Evolutionary conservation across 768 basidiomycete species (phyloP), one percentile per base, ranked within the genome.

Genomic region (Mycena vulgaris): DNA sequence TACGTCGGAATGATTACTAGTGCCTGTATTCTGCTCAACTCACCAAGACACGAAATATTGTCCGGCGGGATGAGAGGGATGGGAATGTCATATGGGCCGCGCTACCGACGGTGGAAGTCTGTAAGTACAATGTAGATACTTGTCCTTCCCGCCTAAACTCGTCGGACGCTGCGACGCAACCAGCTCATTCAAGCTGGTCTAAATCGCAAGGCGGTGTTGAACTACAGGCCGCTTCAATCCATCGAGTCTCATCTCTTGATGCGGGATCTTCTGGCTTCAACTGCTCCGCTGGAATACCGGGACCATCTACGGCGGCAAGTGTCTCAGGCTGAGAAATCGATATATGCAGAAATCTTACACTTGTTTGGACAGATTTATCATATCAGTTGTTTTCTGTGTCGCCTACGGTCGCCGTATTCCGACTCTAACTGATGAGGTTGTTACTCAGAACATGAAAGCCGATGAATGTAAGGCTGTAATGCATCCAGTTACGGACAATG

Each of bases 41-140:
- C 17, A 33, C 53, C 9, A 55, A 80, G 78, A 16, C 74, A 77
- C 4, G 80, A 81, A 55, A 78, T 82, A 23, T 69, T 81, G 35
- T 78, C 80, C 14, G 77, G 76, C 4, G 78, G 78, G 2, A 78
- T 81, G 80, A 67, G 80, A 57, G 81, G 80, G 0, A 72, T 80
- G 19, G 76, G 73, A 13, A 80, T 81, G 79, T 78, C 79, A 0
- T 79, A 80, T 58, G 79, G 79, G 16, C 73, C 74, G 55, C 66
- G 75, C 25, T 82, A 80, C 77, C 75, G 80, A 21, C 78, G 76
- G 30, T 82, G 80, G 80, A 74, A 78, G 75, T 75, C 78, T 37
- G 81, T 81, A 42, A 63, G 79, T 72, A 5, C 5, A 19, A 17
- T 25, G 28, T 42, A 39, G 28, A n/a, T 23, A 3, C 52, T 9